These are phyloP conservation scores for Murraya paniculata DNA, from an alignment of 345 rosid species.

Conservation along the genomic window DNA sequence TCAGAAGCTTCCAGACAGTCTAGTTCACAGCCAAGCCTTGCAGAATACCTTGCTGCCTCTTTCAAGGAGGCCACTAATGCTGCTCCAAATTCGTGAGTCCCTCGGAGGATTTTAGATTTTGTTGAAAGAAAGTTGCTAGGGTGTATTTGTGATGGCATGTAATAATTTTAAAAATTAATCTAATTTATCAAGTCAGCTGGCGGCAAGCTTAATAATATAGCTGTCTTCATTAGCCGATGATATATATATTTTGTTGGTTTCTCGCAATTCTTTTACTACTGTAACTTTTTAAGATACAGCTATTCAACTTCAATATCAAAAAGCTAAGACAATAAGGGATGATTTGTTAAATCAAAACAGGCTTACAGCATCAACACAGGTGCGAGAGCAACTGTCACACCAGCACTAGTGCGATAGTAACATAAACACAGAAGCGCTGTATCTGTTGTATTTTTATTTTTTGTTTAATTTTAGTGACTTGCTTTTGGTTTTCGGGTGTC, in stretches of 20 bases:
- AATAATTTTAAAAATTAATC: neutral
- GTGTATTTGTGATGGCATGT: neutral
- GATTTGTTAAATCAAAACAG: too few relatives aligned
- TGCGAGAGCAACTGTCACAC: too few relatives aligned
- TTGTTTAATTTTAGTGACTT: too few relatives aligned
- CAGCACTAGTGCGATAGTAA: too few relatives aligned
- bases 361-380: too few relatives aligned
- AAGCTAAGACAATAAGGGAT: too few relatives aligned
- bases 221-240: neutral
- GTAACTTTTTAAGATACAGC: rapidly evolving
- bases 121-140: neutral
- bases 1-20: constrained; percentile 43
- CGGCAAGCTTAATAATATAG: too few relatives aligned
- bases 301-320: rapidly evolving
- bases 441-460: too few relatives aligned
- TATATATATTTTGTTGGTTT: neutral
- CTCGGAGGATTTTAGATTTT: neutral
- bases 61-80: constrained; percentile 52
- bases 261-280: neutral
- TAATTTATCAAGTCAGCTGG: neutral
- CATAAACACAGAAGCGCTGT: too few relatives aligned
- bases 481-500: constrained; percentile 22
- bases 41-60: constrained; percentile 83
- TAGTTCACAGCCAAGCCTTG: constrained; percentile 57
- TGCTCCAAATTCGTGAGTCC: constrained; percentile 26